Conservation (phyloP, 75 land plant species). For the Cunninghamia lanceolata region DNA sequence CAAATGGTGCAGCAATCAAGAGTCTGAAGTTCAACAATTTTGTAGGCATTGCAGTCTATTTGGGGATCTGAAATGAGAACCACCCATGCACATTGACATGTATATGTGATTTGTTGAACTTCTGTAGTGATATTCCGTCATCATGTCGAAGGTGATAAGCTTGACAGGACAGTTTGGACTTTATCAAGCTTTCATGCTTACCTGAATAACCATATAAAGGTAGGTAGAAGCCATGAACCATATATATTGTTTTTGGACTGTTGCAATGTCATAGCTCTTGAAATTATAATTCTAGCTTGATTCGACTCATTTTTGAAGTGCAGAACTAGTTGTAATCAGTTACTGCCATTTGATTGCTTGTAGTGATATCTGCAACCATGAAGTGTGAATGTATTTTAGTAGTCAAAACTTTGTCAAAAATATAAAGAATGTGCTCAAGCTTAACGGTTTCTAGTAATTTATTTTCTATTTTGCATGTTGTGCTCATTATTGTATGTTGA, state of each 20-base stretch:
- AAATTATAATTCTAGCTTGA: not conserved
- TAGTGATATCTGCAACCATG: not conserved
- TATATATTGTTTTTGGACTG: not conserved
- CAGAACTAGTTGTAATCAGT: not conserved
- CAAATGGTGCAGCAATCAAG: not conserved
- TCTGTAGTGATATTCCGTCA: conserved; percentile 80
- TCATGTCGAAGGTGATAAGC: conserved; percentile 87
- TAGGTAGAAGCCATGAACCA: conserved; percentile 13
- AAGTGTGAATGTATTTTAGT: conserved; percentile 4
- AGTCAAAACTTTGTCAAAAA: not conserved
- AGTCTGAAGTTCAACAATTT: not conserved
- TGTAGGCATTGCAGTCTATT: not conserved
- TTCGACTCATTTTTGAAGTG: not conserved
- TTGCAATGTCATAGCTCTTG: not conserved
- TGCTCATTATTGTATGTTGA: not conserved
- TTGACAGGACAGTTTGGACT: conserved; percentile 89
- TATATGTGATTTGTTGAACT: not conserved
- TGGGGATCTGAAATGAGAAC: not conserved
- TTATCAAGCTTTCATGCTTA: conserved; percentile 95
- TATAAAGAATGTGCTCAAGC: not conserved
- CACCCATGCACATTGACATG: not conserved
- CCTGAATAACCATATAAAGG: conserved; percentile 97
- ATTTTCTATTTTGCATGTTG: not conserved
- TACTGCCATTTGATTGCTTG: not conserved
- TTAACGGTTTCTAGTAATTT: not conserved